These are phyloP conservation scores for Isoetes engelmannii DNA, from an alignment of 83 land plant genomes.

Conservation along the genomic window DNA sequence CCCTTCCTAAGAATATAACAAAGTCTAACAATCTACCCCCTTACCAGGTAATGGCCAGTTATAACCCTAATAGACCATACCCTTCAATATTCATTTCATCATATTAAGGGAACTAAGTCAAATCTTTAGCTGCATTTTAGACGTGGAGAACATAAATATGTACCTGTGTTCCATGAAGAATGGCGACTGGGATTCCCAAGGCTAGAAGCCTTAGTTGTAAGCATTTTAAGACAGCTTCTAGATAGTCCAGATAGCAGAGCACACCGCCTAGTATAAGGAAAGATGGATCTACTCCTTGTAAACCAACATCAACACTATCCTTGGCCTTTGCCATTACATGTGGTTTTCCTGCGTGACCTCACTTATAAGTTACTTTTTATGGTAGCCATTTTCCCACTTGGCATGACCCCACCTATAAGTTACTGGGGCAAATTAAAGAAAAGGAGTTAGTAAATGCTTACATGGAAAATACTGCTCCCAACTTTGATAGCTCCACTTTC, in stretches of 20 bases:
- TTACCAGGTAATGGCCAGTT: background rate
- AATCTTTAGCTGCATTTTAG: background rate
- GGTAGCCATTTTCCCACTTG: conserved; percentile 49
- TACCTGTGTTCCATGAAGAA: conserved; percentile 81
- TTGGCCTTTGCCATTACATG: conserved; percentile 65
- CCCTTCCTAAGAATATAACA: too few species aligned
- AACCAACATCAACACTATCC: conserved; percentile 59
- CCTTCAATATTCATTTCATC: background rate
- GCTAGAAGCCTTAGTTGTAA: conserved; percentile 71
- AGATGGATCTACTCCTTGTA: conserved; percentile 60
- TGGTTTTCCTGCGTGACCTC: conserved; percentile 52
- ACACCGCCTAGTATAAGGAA: conserved; percentile 65
- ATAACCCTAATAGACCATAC: background rate
- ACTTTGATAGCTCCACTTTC: conserved; percentile 78
- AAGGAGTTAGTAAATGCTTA: background rate
- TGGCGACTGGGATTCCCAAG: conserved; percentile 50
- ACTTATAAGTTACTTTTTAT: conserved; percentile 56
- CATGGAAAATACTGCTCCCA: conserved; percentile 52
- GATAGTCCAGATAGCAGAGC: conserved; percentile 86
- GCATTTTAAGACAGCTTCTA: conserved; percentile 46
- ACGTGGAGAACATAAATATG: background rate
- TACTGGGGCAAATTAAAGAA: background rate
- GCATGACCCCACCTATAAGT: conserved; percentile 80
- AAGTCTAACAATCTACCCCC: too few species aligned
- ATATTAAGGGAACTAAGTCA: background rate